Conservation (phyloP, 768 basidiomycete genomes). For the Leucocoprinus birnbaumii region DNA sequence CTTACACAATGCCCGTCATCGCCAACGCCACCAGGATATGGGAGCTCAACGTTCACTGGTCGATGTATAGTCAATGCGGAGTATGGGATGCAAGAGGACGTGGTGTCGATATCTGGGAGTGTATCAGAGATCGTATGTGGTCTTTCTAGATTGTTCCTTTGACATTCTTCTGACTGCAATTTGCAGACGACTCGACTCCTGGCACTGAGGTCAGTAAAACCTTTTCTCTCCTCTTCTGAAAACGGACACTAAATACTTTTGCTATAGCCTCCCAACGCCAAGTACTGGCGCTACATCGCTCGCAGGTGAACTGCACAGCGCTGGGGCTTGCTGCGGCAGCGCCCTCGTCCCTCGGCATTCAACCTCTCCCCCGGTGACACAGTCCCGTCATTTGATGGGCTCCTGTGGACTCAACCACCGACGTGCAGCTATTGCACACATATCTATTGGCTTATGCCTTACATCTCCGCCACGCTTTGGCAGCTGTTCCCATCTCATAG, state of each 20-base stretch:
- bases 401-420: not conserved
- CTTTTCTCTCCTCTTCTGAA: not conserved
- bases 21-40: constrained; percentile 68
- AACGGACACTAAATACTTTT: not conserved
- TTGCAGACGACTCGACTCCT: constrained; percentile 56
- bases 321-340: not conserved
- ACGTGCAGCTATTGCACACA: not conserved
- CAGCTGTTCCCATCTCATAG: not conserved
- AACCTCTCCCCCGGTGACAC: not conserved
- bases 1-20: constrained; percentile 43
- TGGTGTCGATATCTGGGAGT: constrained; percentile 77
- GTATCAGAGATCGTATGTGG: constrained; percentile 62
- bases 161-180: constrained; percentile 5
- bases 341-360: not conserved
- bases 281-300: constrained; percentile 47
- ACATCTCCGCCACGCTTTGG: not conserved
- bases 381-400: not conserved
- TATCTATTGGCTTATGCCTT: constrained; percentile 6
- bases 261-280: constrained; percentile 32
- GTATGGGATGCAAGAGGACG: constrained; percentile 66
- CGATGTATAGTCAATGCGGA: constrained; percentile 63
- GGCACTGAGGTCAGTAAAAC: constrained; percentile 37
- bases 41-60: constrained; percentile 68
- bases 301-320: constrained; percentile 30
- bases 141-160: constrained; percentile 2